Evolutionary conservation across 73 alveolate genomes (phyloP).

Genomic region (Paramecium pentaurelia): DNA sequence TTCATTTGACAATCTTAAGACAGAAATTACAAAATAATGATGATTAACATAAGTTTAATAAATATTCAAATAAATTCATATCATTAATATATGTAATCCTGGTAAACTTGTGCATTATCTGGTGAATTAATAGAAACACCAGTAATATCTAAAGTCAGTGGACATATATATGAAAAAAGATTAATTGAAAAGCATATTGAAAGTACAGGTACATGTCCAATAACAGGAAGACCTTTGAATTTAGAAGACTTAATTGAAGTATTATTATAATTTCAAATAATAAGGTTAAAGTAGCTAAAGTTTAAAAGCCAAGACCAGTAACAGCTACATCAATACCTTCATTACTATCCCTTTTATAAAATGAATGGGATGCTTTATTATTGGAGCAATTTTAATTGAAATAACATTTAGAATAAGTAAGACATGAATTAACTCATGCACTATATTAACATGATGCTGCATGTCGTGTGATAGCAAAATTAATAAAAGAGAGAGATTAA

Average conservation of each 20-base stretch:
- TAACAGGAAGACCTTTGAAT: conserved; percentile 74
- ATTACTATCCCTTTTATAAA: conserved; percentile 65
- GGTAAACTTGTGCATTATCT: conserved; percentile 80
- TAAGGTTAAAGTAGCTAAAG: conserved; percentile 39
- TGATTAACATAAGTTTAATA: not conserved
- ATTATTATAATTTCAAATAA: not conserved
- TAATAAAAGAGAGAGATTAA: conserved; percentile 83
- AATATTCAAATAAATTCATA: conserved; percentile 18
- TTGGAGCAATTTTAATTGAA: conserved; percentile 71
- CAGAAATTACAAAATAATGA: conserved; percentile 82
- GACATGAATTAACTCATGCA: conserved; percentile 82
- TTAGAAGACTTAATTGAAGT: conserved; percentile 68
- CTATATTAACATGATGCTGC: conserved; percentile 91
- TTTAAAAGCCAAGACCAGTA: conserved; percentile 73
- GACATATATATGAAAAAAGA: conserved; percentile 81
- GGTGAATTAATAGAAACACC: conserved; percentile 78
- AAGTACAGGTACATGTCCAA: conserved; percentile 81
- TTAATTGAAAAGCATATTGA: conserved; percentile 69
- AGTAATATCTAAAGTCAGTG: conserved; percentile 77
- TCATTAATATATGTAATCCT: conserved; percentile 43
- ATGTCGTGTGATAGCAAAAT: conserved; percentile 78
- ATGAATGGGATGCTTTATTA: conserved; percentile 84
- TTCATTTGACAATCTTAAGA: conserved; percentile 78
- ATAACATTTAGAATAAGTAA: conserved; percentile 65
- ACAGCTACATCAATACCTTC: conserved; percentile 72